Conservation (phyloP, 495 filamentous ascomycete species). For the Baudoinia panamericana region DNA sequence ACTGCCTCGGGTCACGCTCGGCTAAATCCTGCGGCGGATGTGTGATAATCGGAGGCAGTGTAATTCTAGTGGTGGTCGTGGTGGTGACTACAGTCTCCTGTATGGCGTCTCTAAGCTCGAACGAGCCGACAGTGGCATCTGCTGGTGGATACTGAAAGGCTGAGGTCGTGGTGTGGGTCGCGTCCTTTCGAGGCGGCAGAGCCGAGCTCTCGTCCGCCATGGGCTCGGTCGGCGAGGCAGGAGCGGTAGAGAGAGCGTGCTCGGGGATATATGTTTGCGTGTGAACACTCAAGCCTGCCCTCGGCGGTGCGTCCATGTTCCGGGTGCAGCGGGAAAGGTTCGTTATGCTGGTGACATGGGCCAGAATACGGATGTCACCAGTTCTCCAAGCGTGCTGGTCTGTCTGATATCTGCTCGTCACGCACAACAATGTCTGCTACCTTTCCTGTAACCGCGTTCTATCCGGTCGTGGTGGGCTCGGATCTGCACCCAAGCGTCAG, state of each 20-base stretch:
- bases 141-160: slow-evolving; percentile 8
- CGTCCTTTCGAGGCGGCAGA: neutral
- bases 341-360: neutral
- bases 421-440: neutral
- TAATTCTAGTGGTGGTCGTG: slow-evolving; percentile 84
- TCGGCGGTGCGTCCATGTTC: neutral
- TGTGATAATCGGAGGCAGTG: slow-evolving; percentile 71
- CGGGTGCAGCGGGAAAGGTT: neutral
- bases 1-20: slow-evolving; percentile 74
- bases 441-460: neutral
- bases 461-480: neutral
- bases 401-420: neutral
- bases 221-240: slow-evolving; percentile 15
- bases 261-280: slow-evolving; percentile 5
- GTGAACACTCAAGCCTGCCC: slow-evolving; percentile 3
- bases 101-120: slow-evolving; percentile 60
- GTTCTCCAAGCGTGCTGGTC: neutral
- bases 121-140: slow-evolving; percentile 42
- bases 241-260: slow-evolving; percentile 16
- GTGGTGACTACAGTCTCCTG: slow-evolving; percentile 76
- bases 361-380: neutral
- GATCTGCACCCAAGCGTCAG: neutral
- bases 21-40: slow-evolving; percentile 57
- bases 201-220: neutral
- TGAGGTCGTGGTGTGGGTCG: slow-evolving; percentile 1